Conservation (phyloP, 192 early-diverging fungal species). For the Entomortierella parvispora region DNA sequence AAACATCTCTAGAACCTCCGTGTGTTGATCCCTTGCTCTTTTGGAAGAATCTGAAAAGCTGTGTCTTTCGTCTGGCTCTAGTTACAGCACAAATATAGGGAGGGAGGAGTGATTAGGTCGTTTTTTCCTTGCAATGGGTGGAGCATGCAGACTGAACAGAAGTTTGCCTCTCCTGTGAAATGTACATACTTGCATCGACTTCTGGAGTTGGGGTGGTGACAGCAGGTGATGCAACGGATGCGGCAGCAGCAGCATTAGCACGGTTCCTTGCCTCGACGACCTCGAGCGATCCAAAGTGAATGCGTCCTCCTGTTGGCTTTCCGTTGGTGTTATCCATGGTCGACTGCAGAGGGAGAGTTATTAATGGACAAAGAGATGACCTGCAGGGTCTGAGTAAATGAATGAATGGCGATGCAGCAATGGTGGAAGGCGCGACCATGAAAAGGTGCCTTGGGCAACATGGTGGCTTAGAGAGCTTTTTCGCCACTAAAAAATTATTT, state of each 20-base stretch:
- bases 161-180: not conserved
- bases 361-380: too few relatives aligned
- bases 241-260: constrained; percentile 13
- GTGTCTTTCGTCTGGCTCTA: constrained; percentile 46
- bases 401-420: too few relatives aligned
- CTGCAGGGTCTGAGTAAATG: too few relatives aligned
- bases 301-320: constrained; percentile 58
- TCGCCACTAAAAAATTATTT: too few relatives aligned
- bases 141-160: too few relatives aligned
- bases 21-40: constrained; percentile 59
- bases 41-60: constrained; percentile 59
- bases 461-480: too few relatives aligned
- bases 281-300: constrained; percentile 73
- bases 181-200: constrained; percentile 26
- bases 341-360: too few relatives aligned
- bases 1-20: constrained; percentile 72
- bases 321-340: constrained; percentile 34
- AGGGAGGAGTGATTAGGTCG: not conserved
- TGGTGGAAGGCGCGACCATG: too few relatives aligned
- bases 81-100: not conserved
- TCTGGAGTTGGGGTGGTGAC: constrained; percentile 5
- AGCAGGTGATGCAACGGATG: constrained; percentile 2
- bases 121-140: not conserved
- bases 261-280: constrained; percentile 60
- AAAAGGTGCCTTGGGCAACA: too few relatives aligned